Percentiles rank a stretch among this genome's conserved stretches.
These are phyloP conservation scores for Suzukiozyma palmioleophila DNA, from an alignment of 1,139 yeast genomes.

Conservation along the genomic window DNA sequence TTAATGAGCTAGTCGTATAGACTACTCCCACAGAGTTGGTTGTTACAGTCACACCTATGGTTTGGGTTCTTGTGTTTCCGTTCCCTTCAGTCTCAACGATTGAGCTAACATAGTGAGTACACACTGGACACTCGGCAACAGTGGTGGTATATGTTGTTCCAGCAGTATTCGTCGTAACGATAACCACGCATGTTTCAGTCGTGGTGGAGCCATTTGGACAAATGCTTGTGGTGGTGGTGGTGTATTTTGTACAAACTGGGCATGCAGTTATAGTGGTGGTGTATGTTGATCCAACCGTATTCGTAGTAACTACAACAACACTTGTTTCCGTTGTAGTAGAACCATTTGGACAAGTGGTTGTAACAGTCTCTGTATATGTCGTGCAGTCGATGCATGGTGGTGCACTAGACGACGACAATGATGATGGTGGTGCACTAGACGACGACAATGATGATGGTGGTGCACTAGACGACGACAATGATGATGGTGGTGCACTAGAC, in stretches of 20 bases:
- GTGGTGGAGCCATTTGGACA: neutral
- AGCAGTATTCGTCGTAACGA: neutral
- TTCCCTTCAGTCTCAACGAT: neutral
- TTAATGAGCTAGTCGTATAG: no score
- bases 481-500: no score
- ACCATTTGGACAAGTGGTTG: conserved; percentile 1
- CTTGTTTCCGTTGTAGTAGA: neutral
- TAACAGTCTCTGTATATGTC: neutral
- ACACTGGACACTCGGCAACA: neutral
- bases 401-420: no score
- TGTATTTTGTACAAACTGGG: neutral
- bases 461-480: no score
- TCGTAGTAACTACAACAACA: neutral
- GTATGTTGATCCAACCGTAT: neutral
- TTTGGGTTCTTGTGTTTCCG: conserved; percentile 8
- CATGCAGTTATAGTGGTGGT: neutral
- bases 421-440: no score
- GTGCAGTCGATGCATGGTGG: neutral
- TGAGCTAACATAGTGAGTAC: neutral
- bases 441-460: no score
- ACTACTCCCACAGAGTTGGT: conserved; percentile 10
- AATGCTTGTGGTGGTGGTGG: neutral
- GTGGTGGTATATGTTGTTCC: neutral
- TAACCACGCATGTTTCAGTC: neutral
- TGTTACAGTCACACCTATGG: conserved; percentile 11